Conservation (phyloP, 805 yeast genomes). For the Grigorovia humatica region DNA sequence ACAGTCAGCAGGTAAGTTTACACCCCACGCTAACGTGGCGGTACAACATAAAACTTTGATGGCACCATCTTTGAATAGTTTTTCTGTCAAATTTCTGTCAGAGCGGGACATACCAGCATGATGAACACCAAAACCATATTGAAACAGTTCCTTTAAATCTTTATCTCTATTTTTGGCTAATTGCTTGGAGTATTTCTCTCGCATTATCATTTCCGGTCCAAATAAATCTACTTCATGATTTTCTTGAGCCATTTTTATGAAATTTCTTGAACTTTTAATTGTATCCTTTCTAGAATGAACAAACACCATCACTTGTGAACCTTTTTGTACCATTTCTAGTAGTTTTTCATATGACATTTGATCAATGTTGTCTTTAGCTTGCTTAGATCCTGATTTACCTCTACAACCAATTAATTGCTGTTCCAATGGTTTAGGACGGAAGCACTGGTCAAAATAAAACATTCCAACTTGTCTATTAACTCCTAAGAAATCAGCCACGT, state of each 20-base stretch:
- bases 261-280: constrained; percentile 64
- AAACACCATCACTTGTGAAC: constrained; percentile 90
- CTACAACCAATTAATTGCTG: constrained; percentile 81
- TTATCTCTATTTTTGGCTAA: constrained; percentile 60
- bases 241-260: constrained; percentile 56
- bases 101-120: constrained; percentile 95
- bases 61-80: constrained; percentile 75
- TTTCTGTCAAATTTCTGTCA: constrained; percentile 83
- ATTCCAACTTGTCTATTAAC: constrained; percentile 85
- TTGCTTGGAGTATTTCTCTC: constrained; percentile 45
- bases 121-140: constrained; percentile 80
- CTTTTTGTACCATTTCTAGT: constrained; percentile 51
- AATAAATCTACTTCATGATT: constrained; percentile 44
- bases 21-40: constrained; percentile 99
- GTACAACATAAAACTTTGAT: constrained; percentile 89
- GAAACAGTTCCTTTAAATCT: constrained; percentile 73
- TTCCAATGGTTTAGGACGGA: constrained; percentile 86
- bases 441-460: constrained; percentile 89
- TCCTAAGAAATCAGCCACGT: constrained; percentile 89
- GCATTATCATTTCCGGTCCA: constrained; percentile 15
- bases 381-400: constrained; percentile 73
- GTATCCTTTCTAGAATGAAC: constrained; percentile 96
- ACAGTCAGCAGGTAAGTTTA: constrained; percentile 94
- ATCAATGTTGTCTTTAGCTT: constrained; percentile 62
- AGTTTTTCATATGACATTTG: constrained; percentile 67